Evolutionary conservation across 257 asterid genomes (phyloP).

Genomic region (Nicotiana sylvestris): DNA sequence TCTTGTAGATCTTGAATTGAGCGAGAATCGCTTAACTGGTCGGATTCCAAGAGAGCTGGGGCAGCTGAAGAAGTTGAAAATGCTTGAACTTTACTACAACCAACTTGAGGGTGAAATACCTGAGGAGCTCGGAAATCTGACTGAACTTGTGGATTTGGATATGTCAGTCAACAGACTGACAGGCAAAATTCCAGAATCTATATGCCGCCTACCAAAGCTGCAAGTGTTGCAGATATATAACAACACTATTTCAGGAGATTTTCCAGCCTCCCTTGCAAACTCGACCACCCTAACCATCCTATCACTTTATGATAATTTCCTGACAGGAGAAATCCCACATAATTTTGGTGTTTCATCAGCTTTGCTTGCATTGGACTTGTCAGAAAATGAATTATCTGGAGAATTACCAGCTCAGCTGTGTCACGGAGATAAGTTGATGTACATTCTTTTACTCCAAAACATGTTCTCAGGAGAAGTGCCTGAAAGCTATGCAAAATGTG

Average conservation of each 20-base stretch:
- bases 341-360: slow-evolving; percentile 53
- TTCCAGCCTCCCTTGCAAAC: slow-evolving; percentile 53
- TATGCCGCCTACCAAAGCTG: slow-evolving; percentile 62
- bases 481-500: slow-evolving; percentile 47
- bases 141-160: slow-evolving; percentile 50
- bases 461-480: slow-evolving; percentile 63
- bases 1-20: slow-evolving; percentile 63
- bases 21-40: slow-evolving; percentile 59
- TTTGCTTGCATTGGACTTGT: slow-evolving; percentile 58
- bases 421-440: slow-evolving; percentile 52
- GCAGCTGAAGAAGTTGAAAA: slow-evolving; percentile 40
- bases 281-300: slow-evolving; percentile 50
- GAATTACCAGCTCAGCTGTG: slow-evolving; percentile 62
- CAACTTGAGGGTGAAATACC: slow-evolving; percentile 70
- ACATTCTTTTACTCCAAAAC: slow-evolving; percentile 60
- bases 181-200: slow-evolving; percentile 50
- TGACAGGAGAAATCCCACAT: slow-evolving; percentile 65
- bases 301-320: slow-evolving; percentile 58
- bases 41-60: slow-evolving; percentile 59
- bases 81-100: slow-evolving; percentile 83
- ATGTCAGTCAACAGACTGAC: slow-evolving; percentile 63
- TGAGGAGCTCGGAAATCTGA: slow-evolving; percentile 62
- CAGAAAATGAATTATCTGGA: slow-evolving; percentile 69
- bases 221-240: slow-evolving; percentile 61
- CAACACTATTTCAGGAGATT: slow-evolving; percentile 61